Conservation (phyloP, 2,329 filamentous ascomycete genomes). For the Dothideomycetidae sp. region DNA sequence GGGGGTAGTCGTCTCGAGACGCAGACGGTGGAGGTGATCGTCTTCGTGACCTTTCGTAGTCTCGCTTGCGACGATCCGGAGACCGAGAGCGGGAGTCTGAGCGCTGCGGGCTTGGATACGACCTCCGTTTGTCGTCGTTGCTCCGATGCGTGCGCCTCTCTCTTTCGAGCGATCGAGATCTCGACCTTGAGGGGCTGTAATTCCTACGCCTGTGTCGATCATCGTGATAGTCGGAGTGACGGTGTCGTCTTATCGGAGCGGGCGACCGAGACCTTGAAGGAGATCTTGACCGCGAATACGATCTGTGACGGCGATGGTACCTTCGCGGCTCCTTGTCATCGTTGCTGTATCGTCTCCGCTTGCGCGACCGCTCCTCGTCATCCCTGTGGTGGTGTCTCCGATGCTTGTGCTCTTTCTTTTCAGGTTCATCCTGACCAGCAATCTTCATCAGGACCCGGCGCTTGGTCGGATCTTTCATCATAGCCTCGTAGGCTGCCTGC, state of each 20-base stretch:
- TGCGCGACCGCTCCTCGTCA: conserved; percentile 21
- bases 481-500: conserved; percentile 35
- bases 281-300: conserved; percentile 15
- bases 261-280: conserved; percentile 16
- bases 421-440: conserved; percentile 20
- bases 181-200: background rate
- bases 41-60: background rate
- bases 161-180: conserved; percentile 16
- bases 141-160: conserved; percentile 22
- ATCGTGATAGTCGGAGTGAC: background rate
- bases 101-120: conserved; percentile 22
- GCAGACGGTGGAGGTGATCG: conserved; percentile 17
- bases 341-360: conserved; percentile 22
- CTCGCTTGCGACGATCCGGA: background rate
- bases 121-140: conserved; percentile 19
- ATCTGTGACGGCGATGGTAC: conserved; percentile 17
- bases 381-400: conserved; percentile 20
- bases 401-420: conserved; percentile 17
- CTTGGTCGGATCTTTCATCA: conserved; percentile 64
- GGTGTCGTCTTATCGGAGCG: conserved; percentile 6
- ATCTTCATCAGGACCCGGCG: conserved; percentile 50
- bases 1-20: conserved; percentile 15
- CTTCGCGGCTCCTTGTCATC: conserved; percentile 21
- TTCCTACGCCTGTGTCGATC: background rate
- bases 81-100: conserved; percentile 24